Percentiles rank a stretch among this genome's conserved stretches.
phyloP scores from a whole-genome alignment of 2,329 filamentous ascomycete genomes.

The Lomentospora prolificans region DNA sequence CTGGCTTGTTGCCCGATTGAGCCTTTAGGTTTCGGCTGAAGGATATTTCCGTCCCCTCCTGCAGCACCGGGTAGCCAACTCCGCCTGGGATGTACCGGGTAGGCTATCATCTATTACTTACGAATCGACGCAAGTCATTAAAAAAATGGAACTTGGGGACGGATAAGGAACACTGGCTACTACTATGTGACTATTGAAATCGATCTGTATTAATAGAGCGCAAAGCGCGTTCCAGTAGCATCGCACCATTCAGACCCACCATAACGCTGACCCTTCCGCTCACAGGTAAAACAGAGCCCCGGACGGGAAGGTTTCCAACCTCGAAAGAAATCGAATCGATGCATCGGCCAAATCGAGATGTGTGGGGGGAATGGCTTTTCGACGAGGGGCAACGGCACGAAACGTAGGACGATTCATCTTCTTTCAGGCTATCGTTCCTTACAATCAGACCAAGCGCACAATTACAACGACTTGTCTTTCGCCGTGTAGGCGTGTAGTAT shows the following conservation, averaged over 20 bases:
- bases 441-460: not conserved
- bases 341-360: not conserved
- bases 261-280: no score
- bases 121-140: not conserved
- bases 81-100: not conserved
- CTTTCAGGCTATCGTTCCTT: not conserved
- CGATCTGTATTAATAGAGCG: no score
- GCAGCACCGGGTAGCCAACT: not conserved
- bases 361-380: not conserved
- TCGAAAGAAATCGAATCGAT: not conserved
- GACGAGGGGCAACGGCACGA: not conserved
- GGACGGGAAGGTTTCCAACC: not conserved
- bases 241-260: no score
- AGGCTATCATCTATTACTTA: not conserved
- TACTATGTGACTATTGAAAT: no score
- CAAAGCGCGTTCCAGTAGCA: no score
- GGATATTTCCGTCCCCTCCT: not conserved
- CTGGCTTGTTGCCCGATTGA: slow-evolving; percentile 1
- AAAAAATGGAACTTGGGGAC: not conserved
- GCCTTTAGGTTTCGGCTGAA: not conserved
- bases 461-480: no score
- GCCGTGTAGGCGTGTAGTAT: not conserved
- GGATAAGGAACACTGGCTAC: no score
- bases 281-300: no score
- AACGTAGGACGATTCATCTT: slow-evolving; percentile 1